Conservation (phyloP, 345 rosid species). For the Ailanthus altissimus region DNA sequence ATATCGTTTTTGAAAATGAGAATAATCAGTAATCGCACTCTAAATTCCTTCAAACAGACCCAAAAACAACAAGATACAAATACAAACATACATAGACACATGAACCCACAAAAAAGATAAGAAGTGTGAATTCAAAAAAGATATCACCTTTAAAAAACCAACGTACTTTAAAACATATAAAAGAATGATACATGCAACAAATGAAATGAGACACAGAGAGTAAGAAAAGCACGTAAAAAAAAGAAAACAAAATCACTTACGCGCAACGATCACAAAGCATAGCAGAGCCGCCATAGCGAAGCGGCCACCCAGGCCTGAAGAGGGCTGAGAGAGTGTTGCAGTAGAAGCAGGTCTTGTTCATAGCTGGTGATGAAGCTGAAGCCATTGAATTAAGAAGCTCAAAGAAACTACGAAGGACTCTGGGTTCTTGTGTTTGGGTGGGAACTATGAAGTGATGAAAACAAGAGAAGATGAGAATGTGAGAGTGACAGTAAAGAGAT, state of each 20-base stretch:
- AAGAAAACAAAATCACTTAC: constrained; percentile 26
- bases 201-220: background rate
- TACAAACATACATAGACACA: background rate
- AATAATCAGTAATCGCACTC: background rate
- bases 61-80: no score
- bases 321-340: constrained; percentile 4
- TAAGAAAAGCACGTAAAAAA: background rate
- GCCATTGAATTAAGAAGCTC: constrained; percentile 5
- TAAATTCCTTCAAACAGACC: background rate
- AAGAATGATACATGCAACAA: background rate
- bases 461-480: background rate
- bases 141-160: background rate
- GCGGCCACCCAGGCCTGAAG: constrained; percentile 40
- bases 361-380: background rate
- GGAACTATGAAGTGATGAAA: background rate
- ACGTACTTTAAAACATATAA: background rate
- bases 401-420: background rate
- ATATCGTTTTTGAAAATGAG: background rate
- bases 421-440: background rate
- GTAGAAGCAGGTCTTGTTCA: constrained; percentile 16
- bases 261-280: constrained; percentile 49
- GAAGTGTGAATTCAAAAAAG: background rate
- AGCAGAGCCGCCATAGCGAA: constrained; percentile 37
- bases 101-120: background rate
- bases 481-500: background rate